Percentiles rank a stretch among this genome's conserved stretches.
phyloP scores from a whole-genome alignment of 768 basidiomycete species.

The Suillus brevipes region DNA sequence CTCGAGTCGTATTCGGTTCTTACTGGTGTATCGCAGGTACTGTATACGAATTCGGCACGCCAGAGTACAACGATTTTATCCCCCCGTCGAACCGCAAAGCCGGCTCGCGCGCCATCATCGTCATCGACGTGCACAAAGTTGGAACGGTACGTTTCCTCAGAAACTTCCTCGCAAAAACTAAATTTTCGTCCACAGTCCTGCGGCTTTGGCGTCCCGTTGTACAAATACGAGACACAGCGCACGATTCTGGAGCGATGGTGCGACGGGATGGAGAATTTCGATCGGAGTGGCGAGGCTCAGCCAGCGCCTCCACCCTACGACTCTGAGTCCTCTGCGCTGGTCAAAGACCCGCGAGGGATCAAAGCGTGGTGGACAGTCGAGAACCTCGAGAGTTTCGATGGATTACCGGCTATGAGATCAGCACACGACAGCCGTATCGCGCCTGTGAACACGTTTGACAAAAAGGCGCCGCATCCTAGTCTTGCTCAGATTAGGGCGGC shows the following conservation, averaged over 20 bases:
- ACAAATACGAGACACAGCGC: constrained; percentile 56
- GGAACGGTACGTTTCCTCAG: constrained; percentile 43
- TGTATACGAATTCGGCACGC: constrained; percentile 61
- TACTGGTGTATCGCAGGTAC: constrained; percentile 39
- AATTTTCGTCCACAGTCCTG: no score
- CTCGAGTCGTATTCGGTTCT: no score
- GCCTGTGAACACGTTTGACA: constrained; percentile 25
- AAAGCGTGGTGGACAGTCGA: constrained; percentile 53
- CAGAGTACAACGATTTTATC: constrained; percentile 57
- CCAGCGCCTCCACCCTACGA: constrained; percentile 6
- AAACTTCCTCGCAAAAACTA: no score
- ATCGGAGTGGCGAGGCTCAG: constrained; percentile 23
- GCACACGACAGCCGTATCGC: constrained; percentile 26
- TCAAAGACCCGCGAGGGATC: constrained; percentile 41
- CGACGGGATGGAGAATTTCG: constrained; percentile 43
- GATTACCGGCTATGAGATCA: constrained; percentile 47
- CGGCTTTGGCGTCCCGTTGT: constrained; percentile 64
- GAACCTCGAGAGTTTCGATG: constrained; percentile 56
- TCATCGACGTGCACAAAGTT: constrained; percentile 64
- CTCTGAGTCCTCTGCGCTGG: constrained; percentile 8
- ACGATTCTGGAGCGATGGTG: constrained; percentile 49
- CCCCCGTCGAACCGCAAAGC: constrained; percentile 46
- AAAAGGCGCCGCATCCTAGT: constrained; percentile 11
- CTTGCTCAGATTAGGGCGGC: background rate
- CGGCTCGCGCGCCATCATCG: constrained; percentile 61